Percentiles rank a stretch among this genome's conserved stretches.
These are phyloP conservation scores for Mucor mucedo DNA, from an alignment of 371 early-diverging fungal genomes.

Conservation along the genomic window DNA sequence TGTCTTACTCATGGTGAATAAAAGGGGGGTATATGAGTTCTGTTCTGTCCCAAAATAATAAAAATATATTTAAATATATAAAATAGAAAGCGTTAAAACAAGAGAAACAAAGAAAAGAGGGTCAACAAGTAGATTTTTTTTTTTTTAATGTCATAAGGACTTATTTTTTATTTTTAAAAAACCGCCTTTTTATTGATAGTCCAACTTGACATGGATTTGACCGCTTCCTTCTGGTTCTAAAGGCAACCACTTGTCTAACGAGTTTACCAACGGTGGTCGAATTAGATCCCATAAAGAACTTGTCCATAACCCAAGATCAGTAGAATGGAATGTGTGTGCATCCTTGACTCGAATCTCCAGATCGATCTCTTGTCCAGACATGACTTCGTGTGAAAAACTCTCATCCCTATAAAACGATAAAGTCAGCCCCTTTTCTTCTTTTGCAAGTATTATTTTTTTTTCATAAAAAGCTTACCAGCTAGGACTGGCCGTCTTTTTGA, in stretches of 20 bases:
- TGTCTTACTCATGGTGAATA: not conserved
- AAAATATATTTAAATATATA: too few relatives aligned
- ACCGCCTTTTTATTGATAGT: conserved; percentile 12
- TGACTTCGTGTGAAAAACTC: conserved; percentile 20
- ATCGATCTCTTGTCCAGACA: conserved; percentile 34
- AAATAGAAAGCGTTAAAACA: not conserved
- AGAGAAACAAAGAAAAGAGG: conserved; percentile 3
- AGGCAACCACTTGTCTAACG: conserved; percentile 41
- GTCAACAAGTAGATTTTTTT: not conserved
- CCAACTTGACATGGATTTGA: conserved; percentile 42
- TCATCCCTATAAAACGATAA: conserved; percentile 19
- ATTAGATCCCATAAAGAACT: conserved; percentile 59
- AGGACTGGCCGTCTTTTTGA: conserved; percentile 75
- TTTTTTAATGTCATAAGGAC: not conserved
- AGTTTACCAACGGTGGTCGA: conserved; percentile 18
- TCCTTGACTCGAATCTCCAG: conserved; percentile 67
- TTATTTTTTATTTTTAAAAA: conserved; percentile 3
- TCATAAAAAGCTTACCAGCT: conserved; percentile 50
- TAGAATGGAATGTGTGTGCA: conserved; percentile 68
- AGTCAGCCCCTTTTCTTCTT: not conserved
- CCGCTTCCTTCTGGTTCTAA: conserved; percentile 45
- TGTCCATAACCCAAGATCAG: conserved; percentile 59
- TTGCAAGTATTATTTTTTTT: not conserved
- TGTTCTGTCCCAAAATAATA: not conserved
- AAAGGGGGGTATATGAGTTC: not conserved